A percentile compares a stretch with the other conserved stretches of the same genome.
phyloP scores from a whole-genome alignment of 73 alveolate species.

The Symbiodinium natans region DNA sequence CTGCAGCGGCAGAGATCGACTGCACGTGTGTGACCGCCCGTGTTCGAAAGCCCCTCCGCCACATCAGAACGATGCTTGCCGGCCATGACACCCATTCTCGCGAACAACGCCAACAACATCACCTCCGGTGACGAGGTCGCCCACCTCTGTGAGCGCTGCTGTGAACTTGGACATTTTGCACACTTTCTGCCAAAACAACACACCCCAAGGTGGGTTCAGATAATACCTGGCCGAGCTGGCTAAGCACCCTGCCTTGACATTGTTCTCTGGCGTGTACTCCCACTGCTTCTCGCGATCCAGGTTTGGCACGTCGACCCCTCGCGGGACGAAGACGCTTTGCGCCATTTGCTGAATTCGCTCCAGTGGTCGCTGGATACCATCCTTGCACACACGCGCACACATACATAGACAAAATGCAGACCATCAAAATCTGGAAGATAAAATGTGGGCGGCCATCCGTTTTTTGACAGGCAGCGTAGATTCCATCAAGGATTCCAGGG shows the following conservation, averaged over 20 bases:
- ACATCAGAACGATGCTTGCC: no score
- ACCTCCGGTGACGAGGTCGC: conserved; percentile 98
- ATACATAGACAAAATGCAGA: background rate
- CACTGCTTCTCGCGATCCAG: conserved; percentile 97
- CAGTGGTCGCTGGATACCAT: conserved; percentile 98
- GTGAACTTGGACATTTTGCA: no score
- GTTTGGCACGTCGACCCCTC: conserved; percentile 99
- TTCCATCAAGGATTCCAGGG: conserved; percentile 98
- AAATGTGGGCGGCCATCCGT: background rate
- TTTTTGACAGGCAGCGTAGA: conserved; percentile 97
- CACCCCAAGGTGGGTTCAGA: no score
- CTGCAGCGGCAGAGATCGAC: no score
- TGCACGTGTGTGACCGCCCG: no score
- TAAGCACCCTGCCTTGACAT: conserved; percentile 96
- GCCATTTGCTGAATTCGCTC: conserved; percentile 96
- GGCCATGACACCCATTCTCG: conserved; percentile 98
- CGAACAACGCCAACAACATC: conserved; percentile 98
- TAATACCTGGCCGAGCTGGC: background rate
- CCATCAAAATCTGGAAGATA: background rate
- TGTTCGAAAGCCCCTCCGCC: no score
- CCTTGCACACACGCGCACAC: no score
- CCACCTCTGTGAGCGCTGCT: conserved; percentile 84
- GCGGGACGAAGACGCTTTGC: conserved; percentile 98
- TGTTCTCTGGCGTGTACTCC: conserved; percentile 98
- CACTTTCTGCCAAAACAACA: no score